Conservation (phyloP, 164 flowering plant species). For the Umbilicus rupestris region DNA sequence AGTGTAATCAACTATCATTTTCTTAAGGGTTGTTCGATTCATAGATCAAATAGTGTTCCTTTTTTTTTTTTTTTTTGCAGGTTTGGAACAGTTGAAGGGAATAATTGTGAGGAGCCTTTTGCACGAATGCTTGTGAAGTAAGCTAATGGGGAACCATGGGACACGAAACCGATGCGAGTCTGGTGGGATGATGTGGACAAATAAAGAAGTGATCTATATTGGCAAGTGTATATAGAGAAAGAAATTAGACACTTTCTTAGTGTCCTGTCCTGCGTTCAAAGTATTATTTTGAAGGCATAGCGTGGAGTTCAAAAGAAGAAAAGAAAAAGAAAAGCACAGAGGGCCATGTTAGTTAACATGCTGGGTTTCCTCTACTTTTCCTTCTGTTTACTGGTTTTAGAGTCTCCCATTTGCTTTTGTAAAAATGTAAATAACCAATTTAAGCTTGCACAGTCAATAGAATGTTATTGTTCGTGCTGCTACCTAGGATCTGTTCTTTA, state of each 20-base stretch:
- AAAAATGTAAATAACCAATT: neutral
- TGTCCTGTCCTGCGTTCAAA: neutral
- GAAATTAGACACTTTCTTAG: neutral
- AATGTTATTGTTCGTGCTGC: too few species aligned
- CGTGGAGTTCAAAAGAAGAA: neutral
- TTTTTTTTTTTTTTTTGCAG: neutral
- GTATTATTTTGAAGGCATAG: neutral
- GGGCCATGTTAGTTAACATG: neutral
- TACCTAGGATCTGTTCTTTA: too few species aligned
- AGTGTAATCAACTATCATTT: too few species aligned
- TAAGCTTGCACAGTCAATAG: too few species aligned
- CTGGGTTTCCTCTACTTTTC: neutral
- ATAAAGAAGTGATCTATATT: neutral
- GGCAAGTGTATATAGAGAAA: constrained; percentile 7
- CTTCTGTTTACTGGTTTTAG: neutral
- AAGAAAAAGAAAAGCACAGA: neutral
- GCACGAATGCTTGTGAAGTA: neutral
- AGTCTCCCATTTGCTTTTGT: constrained; percentile 1
- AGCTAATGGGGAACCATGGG: neutral
- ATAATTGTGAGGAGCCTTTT: too few species aligned
- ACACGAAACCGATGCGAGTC: neutral
- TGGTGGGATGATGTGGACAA: neutral
- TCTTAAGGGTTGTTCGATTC: too few species aligned
- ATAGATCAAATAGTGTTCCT: neutral
- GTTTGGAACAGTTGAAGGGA: too few species aligned